Base-by-base conservation (phyloP, 2,329 filamentous ascomycete genomes). In the Madurella mycetomatis region DNA sequence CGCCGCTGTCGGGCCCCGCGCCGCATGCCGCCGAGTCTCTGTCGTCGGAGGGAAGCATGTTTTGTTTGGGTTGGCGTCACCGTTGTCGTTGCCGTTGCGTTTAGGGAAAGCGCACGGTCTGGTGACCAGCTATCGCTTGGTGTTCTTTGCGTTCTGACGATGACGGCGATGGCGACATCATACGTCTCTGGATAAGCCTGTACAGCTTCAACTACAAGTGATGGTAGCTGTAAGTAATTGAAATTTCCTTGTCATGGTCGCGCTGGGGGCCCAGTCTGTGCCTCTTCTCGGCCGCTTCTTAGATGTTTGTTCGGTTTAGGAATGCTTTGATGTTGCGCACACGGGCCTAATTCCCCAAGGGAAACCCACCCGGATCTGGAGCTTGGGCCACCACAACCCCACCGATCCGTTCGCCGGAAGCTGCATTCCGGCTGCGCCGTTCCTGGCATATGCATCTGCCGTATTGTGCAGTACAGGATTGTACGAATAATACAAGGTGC, bases 201-300 rank as follows among this genome's bases (percentile, higher is more conserved):
- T 25, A 25, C 25, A 25, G 25, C 25, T 25, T 25, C 25, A 25
- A 25, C 25, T 25, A 25, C 7, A 16, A 12, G n/a, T 16, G 13
- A 3, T 39, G 15, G 2, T 9, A 34, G 4, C 12, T 32, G 32
- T 42, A 9, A n/a, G 37, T 18, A 41, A 25, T 5, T 13, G 11
- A n/a, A 13, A 5, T 13, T 25, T 8, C 13, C n/a, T 41, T 40
- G 41, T 44, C 53, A 55, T 55, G 32, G 44, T 25, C 42, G 42
- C 19, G 18, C 16, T 41, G 12, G 42, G 31, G 41, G 47, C 15
- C 18, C 34, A 16, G 30, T 39, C 30, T 17, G 11, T 19, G 39
- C 47, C 43, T 43, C 15, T 4, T 42, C 41, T 42, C 16, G 41
- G 41, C 5, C n/a, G 11, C 15, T 16, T 42, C 41, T 25, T 25